phyloP scores from a whole-genome alignment of 371 early-diverging fungal species.

The Mortierella sp. region DNA sequence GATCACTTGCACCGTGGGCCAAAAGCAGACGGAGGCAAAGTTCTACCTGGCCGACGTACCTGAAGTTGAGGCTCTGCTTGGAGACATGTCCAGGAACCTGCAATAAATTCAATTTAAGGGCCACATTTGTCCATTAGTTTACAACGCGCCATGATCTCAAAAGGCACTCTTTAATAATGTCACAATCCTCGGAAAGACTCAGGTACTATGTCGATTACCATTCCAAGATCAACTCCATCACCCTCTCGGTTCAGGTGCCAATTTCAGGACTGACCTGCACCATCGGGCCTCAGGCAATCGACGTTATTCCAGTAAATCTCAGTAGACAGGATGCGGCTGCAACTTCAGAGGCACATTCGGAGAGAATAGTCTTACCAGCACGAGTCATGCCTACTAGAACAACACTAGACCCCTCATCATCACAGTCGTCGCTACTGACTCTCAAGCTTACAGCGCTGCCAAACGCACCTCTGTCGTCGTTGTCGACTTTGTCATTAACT shows the following conservation, averaged over 20 bases:
- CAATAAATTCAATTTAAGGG: neutral
- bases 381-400: constrained; percentile 45
- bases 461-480: neutral
- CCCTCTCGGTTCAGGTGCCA: constrained; percentile 38
- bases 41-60: constrained; percentile 82
- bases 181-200: constrained; percentile 7
- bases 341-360: neutral
- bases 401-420: constrained; percentile 39
- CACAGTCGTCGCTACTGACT: constrained; percentile 32
- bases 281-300: constrained; percentile 32
- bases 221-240: constrained; percentile 55
- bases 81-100: constrained; percentile 58
- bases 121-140: neutral
- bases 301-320: constrained; percentile 29
- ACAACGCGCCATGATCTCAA: neutral
- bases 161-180: constrained; percentile 3
- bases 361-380: constrained; percentile 24
- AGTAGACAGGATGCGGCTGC: neutral
- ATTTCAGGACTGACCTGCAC: constrained; percentile 36
- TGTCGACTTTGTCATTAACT: constrained; percentile 1
- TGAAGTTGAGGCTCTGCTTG: constrained; percentile 72
- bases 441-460: constrained; percentile 46
- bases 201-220: constrained; percentile 50
- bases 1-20: constrained; percentile 94
- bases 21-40: constrained; percentile 95